A percentile compares a stretch with the other conserved stretches of the same genome.
Conservation (phyloP, 495 filamentous ascomycete species). For the Talaromyces nanjingensis region DNA sequence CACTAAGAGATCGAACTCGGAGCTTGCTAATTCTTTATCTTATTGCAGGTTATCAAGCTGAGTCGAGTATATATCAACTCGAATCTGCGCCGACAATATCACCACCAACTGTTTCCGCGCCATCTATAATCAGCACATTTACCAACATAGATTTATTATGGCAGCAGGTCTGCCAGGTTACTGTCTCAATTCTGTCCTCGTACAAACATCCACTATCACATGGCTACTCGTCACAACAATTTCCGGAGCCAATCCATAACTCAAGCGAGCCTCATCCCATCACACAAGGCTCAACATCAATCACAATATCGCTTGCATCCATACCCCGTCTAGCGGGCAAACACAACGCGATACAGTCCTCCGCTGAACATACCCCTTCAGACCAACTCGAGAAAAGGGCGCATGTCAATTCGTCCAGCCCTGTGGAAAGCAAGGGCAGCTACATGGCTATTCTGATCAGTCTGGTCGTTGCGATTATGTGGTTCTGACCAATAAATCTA, state of each 20-base stretch:
- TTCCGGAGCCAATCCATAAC: not conserved
- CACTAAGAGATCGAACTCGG: not conserved
- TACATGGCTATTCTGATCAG: constrained; percentile 10
- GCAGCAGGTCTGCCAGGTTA: constrained; percentile 11
- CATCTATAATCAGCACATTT: not conserved
- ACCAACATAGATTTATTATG: constrained; percentile 4
- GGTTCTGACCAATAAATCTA: not conserved
- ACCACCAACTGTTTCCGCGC: not conserved
- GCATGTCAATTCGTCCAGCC: constrained; percentile 1
- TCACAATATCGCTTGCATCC: not conserved
- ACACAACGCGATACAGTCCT: not conserved
- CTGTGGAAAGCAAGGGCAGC: constrained; percentile 7
- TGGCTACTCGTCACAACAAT: not conserved
- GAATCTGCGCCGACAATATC: not conserved
- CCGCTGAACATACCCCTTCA: not conserved
- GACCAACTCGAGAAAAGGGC: not conserved
- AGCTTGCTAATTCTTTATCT: not conserved
- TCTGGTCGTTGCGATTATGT: constrained; percentile 11
- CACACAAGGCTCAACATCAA: not conserved
- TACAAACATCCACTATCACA: not conserved
- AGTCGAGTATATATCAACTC: not conserved
- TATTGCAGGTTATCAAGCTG: not conserved
- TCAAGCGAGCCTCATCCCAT: not conserved
- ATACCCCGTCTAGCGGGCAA: not conserved
- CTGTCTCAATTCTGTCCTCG: not conserved